Base-by-base conservation (phyloP, 129 eudicot genomes). In the Flaveria ramosissima region DNA sequence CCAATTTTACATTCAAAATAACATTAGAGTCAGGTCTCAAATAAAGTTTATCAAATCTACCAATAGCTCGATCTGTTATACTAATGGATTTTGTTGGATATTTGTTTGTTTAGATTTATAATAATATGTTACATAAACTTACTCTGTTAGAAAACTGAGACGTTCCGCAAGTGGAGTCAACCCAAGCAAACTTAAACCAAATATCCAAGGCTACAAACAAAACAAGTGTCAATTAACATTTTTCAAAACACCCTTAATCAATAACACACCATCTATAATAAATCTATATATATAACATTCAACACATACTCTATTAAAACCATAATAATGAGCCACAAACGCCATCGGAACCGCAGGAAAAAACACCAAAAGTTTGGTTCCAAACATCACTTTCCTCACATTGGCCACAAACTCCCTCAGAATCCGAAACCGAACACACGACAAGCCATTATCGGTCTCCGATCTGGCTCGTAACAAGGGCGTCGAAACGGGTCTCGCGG, bases 81-180 rank as follows among this genome's bases (percentile, higher is more conserved):
- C 0, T 36, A 0, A 36, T n/a, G n/a, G 7, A 32, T 32, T 32
- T 4, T 32, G 0, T 0, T 3, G 0, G 36, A 30, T 27, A 30
- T 30, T 0, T 30, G 0, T 30, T 3, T 36, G 1, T 36, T 36
- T 36, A 36, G 7, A 5, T 36, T 36, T 0, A 36, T 0, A 36
- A 36, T 36, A 36, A 36, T 4, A 36, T 36, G 1, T 36, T 36
- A 36, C 1, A 23, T 23, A 23, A 62, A 82, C 96, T 88, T 83
- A 90, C 98, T 90, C 96, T 2, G 98, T 93, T 36, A 93, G 64
- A 67, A 93, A 93, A 83, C 97, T 93, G 51, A 93, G 65, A 20
- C 97, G 88, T 79, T 93, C 98, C 1, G 97, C 98, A 63, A 93
- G 91, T 36, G 97, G 98, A 16, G 89, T 79, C 55, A 90, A 88